Evolutionary conservation across 306 rosid genomes (phyloP).

Genomic region (Quercus bicolor): DNA sequence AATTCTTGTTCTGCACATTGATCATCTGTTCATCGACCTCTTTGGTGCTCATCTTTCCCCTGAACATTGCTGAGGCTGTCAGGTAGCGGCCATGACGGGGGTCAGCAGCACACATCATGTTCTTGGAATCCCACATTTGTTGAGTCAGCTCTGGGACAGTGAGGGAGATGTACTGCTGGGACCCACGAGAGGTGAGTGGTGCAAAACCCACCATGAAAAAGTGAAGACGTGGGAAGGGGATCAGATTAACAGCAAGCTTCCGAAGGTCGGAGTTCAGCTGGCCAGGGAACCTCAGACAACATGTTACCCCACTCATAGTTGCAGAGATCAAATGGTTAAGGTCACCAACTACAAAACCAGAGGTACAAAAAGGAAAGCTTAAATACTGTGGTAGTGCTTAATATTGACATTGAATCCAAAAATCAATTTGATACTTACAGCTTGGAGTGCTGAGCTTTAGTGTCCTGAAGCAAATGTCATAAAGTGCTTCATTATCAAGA

Average conservation of each 20-base stretch:
- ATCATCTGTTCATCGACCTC: constrained; percentile 95
- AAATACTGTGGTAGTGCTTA: background rate
- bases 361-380: background rate
- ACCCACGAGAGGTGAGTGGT: constrained; percentile 91
- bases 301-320: constrained; percentile 94
- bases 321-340: constrained; percentile 92
- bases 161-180: constrained; percentile 88
- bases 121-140: constrained; percentile 96
- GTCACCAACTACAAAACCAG: constrained; percentile 65
- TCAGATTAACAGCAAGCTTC: constrained; percentile 84
- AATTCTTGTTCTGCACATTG: constrained; percentile 93
- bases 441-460: constrained; percentile 95
- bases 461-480: constrained; percentile 94
- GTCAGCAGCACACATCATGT: constrained; percentile 98
- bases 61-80: constrained; percentile 92
- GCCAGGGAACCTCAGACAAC: constrained; percentile 92
- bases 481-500: constrained; percentile 92
- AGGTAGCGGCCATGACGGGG: constrained; percentile 93
- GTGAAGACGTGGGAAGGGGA: constrained; percentile 94
- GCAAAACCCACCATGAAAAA: constrained; percentile 97
- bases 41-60: constrained; percentile 96
- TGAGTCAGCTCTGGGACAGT: constrained; percentile 92
- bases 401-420: background rate
- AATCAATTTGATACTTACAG: constrained; percentile 44
- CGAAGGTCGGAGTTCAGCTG: constrained; percentile 87